Percentiles rank a stretch among this genome's conserved stretches.
phyloP scores from a whole-genome alignment of 1,139 yeast genomes.

The Saccharomyces hybrid region DNA sequence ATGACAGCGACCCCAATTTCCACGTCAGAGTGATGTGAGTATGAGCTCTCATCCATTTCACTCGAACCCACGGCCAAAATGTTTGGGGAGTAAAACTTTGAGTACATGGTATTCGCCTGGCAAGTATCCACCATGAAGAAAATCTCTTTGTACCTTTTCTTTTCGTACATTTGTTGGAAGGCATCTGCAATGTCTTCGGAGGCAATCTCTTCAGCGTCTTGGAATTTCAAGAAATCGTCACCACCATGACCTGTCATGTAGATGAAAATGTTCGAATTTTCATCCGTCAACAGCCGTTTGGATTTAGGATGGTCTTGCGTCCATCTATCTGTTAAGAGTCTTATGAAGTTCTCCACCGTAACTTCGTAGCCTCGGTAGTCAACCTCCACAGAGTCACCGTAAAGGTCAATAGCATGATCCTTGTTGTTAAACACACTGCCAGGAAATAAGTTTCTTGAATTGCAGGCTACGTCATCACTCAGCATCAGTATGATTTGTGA shows the following conservation, averaged over 20 bases:
- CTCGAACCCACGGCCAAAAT: conserved; percentile 90
- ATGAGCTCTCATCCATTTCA: conserved; percentile 81
- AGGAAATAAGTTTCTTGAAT: conserved; percentile 90
- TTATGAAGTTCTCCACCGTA: conserved; percentile 88
- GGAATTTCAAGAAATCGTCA: conserved; percentile 90
- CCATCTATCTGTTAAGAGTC: conserved; percentile 91
- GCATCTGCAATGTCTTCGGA: conserved; percentile 96
- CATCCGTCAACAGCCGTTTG: conserved; percentile 84
- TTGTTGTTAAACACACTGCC: conserved; percentile 93
- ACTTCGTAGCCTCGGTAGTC: conserved; percentile 97
- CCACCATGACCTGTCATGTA: conserved; percentile 99
- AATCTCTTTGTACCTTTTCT: conserved; percentile 88
- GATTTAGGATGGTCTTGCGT: conserved; percentile 88
- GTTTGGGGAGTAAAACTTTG: conserved; percentile 86
- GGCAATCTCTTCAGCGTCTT: conserved; percentile 96
- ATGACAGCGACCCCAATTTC: conserved; percentile 97
- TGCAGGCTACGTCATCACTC: conserved; percentile 95
- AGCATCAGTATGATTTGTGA: conserved; percentile 94
- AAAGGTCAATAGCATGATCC: conserved; percentile 87
- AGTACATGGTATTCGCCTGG: conserved; percentile 97
- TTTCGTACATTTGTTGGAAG: conserved; percentile 93
- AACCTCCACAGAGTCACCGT: conserved; percentile 91
- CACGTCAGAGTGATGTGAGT: conserved; percentile 90
- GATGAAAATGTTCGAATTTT: conserved; percentile 84
- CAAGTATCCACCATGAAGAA: conserved; percentile 97